These are phyloP conservation scores for Bassia scoparia DNA, from an alignment of 148 eudicot genomes.

Conservation along the genomic window DNA sequence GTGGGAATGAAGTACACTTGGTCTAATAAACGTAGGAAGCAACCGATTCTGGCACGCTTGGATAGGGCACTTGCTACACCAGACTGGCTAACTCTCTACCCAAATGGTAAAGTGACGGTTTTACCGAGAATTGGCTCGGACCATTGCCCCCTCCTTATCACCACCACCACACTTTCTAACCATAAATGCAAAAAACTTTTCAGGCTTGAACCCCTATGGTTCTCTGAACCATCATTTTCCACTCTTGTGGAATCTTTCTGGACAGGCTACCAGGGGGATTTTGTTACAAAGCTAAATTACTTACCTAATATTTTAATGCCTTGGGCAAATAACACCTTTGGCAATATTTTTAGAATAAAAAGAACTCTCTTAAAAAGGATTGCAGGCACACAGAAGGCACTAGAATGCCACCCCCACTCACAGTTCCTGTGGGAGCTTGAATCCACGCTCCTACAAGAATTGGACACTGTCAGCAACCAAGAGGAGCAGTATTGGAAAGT, in stretches of 20 bases:
- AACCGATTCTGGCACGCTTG: not conserved
- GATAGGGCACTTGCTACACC: not conserved
- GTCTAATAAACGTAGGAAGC: not conserved
- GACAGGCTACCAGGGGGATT: too few species aligned
- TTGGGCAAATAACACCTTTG: not conserved
- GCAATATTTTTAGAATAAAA: slow-evolving; percentile 1
- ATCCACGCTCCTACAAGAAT: not conserved
- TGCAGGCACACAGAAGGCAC: not conserved
- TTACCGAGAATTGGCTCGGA: not conserved
- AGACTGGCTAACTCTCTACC: not conserved
- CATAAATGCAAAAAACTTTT: not conserved
- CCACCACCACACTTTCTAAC: accelerated
- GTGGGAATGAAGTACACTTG: not conserved
- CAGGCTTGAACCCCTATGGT: slow-evolving; percentile 1
- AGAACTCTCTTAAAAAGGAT: not conserved
- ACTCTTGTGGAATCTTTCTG: not conserved
- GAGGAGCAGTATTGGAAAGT: not conserved
- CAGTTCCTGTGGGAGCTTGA: not conserved
- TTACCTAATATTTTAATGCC: too few species aligned
- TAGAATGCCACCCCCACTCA: not conserved
- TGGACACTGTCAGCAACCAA: not conserved
- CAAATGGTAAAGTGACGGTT: not conserved
- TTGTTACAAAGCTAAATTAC: too few species aligned
- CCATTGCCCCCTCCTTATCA: not conserved
- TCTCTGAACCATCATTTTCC: not conserved